Evolutionary conservation across 306 rosid genomes (phyloP).

Genomic region (Cercis canadensis): DNA sequence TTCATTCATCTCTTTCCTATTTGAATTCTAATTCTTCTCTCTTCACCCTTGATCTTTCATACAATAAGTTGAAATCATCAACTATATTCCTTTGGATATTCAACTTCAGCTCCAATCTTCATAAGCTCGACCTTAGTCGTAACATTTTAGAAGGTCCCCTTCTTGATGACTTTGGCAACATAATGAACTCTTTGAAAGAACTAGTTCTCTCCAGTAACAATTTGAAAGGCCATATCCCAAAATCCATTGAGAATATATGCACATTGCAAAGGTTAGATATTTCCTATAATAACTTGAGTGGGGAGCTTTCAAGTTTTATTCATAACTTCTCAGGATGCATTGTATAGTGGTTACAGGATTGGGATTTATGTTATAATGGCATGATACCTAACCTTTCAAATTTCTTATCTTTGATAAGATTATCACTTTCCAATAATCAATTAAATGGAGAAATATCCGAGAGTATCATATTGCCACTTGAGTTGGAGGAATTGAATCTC

Average conservation of each 20-base stretch:
- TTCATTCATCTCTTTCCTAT: neutral
- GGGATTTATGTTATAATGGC: no score
- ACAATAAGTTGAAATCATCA: neutral
- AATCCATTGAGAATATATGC: neutral
- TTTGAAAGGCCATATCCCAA: neutral
- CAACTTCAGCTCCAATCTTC: constrained; percentile 29
- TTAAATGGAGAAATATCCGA: no score
- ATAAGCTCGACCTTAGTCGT: fast-evolving
- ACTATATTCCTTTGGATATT: neutral
- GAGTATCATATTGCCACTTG: no score
- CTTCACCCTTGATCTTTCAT: neutral
- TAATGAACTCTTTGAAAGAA: constrained; percentile 9
- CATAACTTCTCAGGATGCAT: no score
- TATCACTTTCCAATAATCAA: no score
- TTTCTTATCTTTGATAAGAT: no score
- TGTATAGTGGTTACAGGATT: no score
- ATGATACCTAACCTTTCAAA: no score
- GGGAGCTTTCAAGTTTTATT: no score
- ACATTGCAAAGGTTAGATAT: neutral
- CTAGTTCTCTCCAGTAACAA: fast-evolving
- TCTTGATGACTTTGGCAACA: constrained; percentile 14
- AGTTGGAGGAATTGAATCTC: no score
- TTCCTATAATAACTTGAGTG: no score
- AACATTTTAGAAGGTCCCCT: constrained; percentile 22
- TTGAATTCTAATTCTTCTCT: constrained; percentile 9